phyloP scores from a whole-genome alignment of 768 basidiomycete species.

The Rhodotorula sphaerocarpa region DNA sequence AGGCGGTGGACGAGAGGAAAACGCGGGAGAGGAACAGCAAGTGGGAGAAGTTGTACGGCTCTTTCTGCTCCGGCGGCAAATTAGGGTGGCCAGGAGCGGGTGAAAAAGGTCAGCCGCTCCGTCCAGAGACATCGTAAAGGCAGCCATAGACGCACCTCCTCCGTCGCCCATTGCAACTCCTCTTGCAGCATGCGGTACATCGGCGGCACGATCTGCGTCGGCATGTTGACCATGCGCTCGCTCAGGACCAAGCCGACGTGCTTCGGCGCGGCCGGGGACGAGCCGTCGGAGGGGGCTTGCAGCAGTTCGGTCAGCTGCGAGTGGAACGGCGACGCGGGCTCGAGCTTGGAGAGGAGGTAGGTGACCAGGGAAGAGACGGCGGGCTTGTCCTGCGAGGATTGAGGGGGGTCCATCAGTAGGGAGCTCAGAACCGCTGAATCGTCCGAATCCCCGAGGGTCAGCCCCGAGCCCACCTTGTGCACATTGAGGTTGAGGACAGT shows the following conservation, averaged over 20 bases:
- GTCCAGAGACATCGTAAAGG: neutral
- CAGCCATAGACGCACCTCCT: constrained; percentile 48
- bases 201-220: constrained; percentile 80
- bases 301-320: constrained; percentile 50
- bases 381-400: constrained; percentile 54
- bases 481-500: constrained; percentile 65
- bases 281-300: constrained; percentile 28
- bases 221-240: constrained; percentile 90
- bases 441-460: neutral
- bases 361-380: constrained; percentile 61
- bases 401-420: neutral
- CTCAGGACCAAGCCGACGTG: constrained; percentile 71
- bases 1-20: constrained; percentile 46
- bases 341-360: constrained; percentile 60
- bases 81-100: neutral
- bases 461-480: constrained; percentile 1
- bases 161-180: constrained; percentile 66
- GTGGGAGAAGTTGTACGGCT: constrained; percentile 38
- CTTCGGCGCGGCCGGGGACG: constrained; percentile 35
- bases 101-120: neutral
- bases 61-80: constrained; percentile 5
- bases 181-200: constrained; percentile 82
- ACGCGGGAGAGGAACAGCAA: constrained; percentile 41
- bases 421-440: neutral
- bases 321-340: constrained; percentile 50